Evolutionary conservation across 192 early-diverging fungal species (phyloP), one percentile per base, ranked within the genome.

Genomic region (Gamsiella multidivaricata): DNA sequence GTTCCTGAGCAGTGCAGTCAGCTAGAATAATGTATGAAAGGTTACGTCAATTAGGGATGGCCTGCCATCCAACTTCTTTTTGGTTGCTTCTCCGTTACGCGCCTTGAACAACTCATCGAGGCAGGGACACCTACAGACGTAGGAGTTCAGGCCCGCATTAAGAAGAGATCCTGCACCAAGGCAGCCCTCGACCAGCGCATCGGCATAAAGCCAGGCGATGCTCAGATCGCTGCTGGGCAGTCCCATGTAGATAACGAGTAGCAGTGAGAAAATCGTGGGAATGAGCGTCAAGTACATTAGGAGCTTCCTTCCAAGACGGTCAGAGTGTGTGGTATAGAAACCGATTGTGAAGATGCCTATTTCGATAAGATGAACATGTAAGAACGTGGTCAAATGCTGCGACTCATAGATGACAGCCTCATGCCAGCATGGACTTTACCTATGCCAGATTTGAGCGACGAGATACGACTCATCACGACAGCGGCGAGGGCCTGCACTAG

Each of bases 341-440:
- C 68, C 68, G 15, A 70, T 12, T 3, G 68, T 70, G 42, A 70
- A 70, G n/a, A 70, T 54, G 18, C 45, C 68, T 70, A 25, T n/a
- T 17, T 33, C 12, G 20, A 22, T 11, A 41, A 31, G 43, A 57
- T 25, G 17, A 32, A 12, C 14, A 50, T n/a, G 47, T 23, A 23
- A 7, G 14, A 50, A n/a, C 8, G 6, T 17, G 47, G 8, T 7
- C 22, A 28, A 20, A 14, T n/a, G 32, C 9, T 57, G 32, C 34
- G n/a, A 12, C 10, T 0, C 20, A 23, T 26, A 41, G 39, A 41
- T 10, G 39, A 41, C 7, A 14, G 7, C 8, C 39, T 7, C 7
- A 14, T 41, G 39, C 39, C 39, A n/a, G 18, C 41, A 18, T 17
- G 23, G 18, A 20, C 0, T 22, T 50, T 69, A 69, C 68, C 68